Conservation (phyloP, 495 filamentous ascomycete genomes). For the Tuber microsphaerosporum region DNA sequence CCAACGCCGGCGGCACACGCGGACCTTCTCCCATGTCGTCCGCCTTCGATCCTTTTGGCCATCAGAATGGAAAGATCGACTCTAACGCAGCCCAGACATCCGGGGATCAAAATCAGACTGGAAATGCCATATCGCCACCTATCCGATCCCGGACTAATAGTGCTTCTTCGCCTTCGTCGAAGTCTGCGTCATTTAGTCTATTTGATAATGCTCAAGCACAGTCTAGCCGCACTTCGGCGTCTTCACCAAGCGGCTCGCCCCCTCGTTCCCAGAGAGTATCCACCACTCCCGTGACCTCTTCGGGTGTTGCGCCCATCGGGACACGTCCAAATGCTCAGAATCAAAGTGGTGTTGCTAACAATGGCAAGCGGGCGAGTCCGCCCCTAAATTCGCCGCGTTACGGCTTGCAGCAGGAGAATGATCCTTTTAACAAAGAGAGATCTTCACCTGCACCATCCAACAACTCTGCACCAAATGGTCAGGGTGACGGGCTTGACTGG, state of each 20-base stretch:
- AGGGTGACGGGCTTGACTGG: slow-evolving; percentile 41
- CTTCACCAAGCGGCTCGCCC: slow-evolving; percentile 82
- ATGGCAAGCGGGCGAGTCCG: slow-evolving; percentile 71
- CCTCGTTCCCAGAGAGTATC: slow-evolving; percentile 55
- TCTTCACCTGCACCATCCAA: slow-evolving; percentile 58
- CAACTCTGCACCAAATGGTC: slow-evolving; percentile 43
- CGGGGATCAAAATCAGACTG: slow-evolving; percentile 4
- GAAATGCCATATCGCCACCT: slow-evolving; percentile 45
- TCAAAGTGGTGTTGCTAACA: slow-evolving; percentile 62
- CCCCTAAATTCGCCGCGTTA: slow-evolving; percentile 85
- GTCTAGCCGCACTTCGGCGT: slow-evolving; percentile 76
- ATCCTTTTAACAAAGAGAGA: slow-evolving; percentile 51
- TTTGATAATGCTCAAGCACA: slow-evolving; percentile 62
- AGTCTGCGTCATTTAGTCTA: slow-evolving; percentile 56
- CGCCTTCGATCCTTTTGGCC: slow-evolving; percentile 55
- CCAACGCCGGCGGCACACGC: slow-evolving; percentile 47
- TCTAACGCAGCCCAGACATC: slow-evolving; percentile 41
- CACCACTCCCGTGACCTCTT: slow-evolving; percentile 48
- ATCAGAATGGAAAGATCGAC: slow-evolving; percentile 43
- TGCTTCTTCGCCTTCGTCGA: slow-evolving; percentile 73
- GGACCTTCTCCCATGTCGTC: slow-evolving; percentile 55
- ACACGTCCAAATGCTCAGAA: slow-evolving; percentile 60
- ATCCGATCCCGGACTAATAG: slow-evolving; percentile 76
- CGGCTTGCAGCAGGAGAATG: slow-evolving; percentile 58
- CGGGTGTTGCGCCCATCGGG: slow-evolving; percentile 82